Evolutionary conservation across 768 basidiomycete species (phyloP).

Genomic region (Boletus rufocinnamomeus): DNA sequence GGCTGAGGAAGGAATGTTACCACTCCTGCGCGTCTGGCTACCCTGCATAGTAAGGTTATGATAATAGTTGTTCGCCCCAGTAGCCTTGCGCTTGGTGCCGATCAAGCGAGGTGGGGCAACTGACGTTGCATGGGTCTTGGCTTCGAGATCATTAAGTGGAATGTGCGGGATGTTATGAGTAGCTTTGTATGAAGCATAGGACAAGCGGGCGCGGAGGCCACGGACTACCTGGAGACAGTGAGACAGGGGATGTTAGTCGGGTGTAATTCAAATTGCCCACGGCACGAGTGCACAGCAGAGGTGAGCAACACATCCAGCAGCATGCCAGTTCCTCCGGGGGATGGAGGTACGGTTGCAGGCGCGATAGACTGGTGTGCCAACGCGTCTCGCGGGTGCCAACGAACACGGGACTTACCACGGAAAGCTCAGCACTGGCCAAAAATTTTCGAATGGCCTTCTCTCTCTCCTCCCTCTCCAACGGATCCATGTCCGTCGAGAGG

Average conservation of each 20-base stretch:
- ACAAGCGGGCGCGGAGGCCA: conserved; percentile 74
- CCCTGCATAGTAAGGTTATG: conserved; percentile 54
- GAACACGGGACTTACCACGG: conserved; percentile 62
- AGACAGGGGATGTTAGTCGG: conserved; percentile 34
- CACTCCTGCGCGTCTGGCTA: conserved; percentile 39
- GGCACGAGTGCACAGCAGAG: conserved; percentile 9
- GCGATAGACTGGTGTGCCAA: conserved; percentile 35
- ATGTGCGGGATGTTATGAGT: conserved; percentile 68
- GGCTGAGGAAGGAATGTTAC: conserved; percentile 46
- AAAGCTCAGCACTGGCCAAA: conserved; percentile 74
- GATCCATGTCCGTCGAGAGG: conserved; percentile 43
- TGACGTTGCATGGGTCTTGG: conserved; percentile 49
- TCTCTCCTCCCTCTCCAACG: conserved; percentile 56
- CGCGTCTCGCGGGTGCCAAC: conserved; percentile 47
- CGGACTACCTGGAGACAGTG: conserved; percentile 66
- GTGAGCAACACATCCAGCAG: conserved; percentile 4
- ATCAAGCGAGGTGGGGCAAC: conserved; percentile 52
- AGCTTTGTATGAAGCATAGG: conserved; percentile 85
- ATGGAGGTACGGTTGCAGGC: conserved; percentile 15
- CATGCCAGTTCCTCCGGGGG: conserved; percentile 3
- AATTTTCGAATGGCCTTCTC: conserved; percentile 75
- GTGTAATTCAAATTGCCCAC: conserved; percentile 10
- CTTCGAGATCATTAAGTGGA: conserved; percentile 71
- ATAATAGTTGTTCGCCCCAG: conserved; percentile 45
- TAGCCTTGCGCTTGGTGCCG: conserved; percentile 59